These are phyloP conservation scores for Elongisporangium prolatum DNA, from an alignment of 352 stramenopile genomes.

Conservation along the genomic window DNA sequence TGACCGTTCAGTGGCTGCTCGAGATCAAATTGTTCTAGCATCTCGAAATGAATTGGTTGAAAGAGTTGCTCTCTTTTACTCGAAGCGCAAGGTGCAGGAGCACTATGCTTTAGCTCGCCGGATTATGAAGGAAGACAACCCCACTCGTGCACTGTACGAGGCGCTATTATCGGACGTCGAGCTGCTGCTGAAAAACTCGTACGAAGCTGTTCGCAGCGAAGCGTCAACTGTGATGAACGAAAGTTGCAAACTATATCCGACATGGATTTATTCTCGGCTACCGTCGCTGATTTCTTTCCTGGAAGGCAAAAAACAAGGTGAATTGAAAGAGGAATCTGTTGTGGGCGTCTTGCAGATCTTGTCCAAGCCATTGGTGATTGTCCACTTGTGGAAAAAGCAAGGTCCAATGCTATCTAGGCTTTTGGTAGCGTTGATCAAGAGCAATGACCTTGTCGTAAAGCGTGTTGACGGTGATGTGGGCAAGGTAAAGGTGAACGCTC, in stretches of 20 bases:
- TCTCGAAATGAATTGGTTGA: conserved; percentile 74
- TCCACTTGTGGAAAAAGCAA: conserved; percentile 45
- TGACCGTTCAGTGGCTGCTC: conserved; percentile 1
- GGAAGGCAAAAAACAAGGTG: conserved; percentile 24
- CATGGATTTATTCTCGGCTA: conserved; percentile 47
- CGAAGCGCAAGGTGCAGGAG: conserved; percentile 49
- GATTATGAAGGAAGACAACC: conserved; percentile 21
- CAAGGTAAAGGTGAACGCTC: conserved; percentile 51
- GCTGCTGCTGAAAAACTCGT: conserved; percentile 45
- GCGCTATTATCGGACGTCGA: conserved; percentile 42
- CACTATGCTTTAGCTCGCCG: conserved; percentile 53
- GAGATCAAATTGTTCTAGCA: conserved; percentile 26
- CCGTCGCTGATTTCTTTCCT: conserved; percentile 36
- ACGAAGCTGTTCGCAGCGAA: conserved; percentile 39
- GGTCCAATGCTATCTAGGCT: conserved; percentile 30
- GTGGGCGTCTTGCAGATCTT: conserved; percentile 30
- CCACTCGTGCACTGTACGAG: conserved; percentile 30
- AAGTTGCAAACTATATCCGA: conserved; percentile 39
- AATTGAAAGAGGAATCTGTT: conserved; percentile 31
- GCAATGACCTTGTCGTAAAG: conserved; percentile 43
- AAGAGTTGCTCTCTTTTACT: conserved; percentile 55
- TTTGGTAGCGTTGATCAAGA: conserved; percentile 39
- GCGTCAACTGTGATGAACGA: conserved; percentile 47
- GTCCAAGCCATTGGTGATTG: conserved; percentile 27
- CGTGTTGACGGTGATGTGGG: conserved; percentile 44